Evolutionary conservation across 2,329 filamentous ascomycete species (phyloP), one percentile per base, ranked within the genome.

Genomic region (Colletotrichum lentis): DNA sequence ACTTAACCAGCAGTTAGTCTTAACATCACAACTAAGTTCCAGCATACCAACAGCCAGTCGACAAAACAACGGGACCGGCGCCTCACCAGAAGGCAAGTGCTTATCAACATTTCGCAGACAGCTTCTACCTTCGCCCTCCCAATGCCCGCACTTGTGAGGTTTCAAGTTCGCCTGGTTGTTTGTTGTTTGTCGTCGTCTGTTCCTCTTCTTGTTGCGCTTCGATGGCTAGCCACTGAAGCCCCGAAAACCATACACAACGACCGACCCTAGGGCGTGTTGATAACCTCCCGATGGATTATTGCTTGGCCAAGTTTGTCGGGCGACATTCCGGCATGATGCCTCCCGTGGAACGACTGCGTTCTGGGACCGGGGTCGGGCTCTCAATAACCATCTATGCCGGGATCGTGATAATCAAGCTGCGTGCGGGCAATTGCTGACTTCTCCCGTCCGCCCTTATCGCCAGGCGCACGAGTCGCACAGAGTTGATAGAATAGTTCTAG

Each of bases 401-500:
- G 12, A 35, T 46, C 39, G 24, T 20, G 20, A 12, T 20, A 46
- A 46, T 18, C 60, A 47, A 16, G 46, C 44, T 44, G 41, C 35
- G n/a, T 35, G 53, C 20, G 58, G 10, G 37, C 18, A 31, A 39
- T 27, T 44, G 20, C 16, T 10, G 24, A 57, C 18, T 46, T 12
- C 18, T 31, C n/a, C n/a, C 11, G 12, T 58, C 55, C 41, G 31
- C 50, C 16, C 47, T 22, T n/a, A 47, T 64, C 62, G 20, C 41
- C 55, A 47, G 44, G 47, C 47, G n/a, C 65, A 55, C 49, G 65
- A 68, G 41, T 68, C 65, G 55, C 54, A 50, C 54, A 64, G 43
- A 64, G 54, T 64, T 68, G 41, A 49, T 55, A 49, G 65, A 68
- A 68, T 54, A 49, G 65, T 68, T 68, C 65, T 64, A 60, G 65